Evolutionary conservation across 2,329 filamentous ascomycete species (phyloP), one percentile per base, ranked within the genome.

Genomic region (Claviceps sorghi): DNA sequence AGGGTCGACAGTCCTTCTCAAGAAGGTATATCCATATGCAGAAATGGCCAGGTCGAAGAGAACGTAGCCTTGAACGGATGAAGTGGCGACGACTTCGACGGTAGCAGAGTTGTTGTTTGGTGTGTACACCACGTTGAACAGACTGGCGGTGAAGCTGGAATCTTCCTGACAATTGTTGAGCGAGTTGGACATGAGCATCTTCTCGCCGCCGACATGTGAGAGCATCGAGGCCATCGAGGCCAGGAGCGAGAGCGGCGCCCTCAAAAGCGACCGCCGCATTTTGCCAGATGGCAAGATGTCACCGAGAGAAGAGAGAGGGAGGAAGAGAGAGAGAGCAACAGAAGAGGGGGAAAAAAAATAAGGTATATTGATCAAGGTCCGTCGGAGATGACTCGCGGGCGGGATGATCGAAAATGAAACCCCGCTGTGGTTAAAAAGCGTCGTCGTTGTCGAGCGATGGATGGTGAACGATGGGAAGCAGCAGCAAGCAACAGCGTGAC

Each of bases 121-220:
- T 1, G 83, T 88, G 69, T 87, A 88, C 57, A 80, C 72, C 66
- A 95, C 85, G 60, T 94, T 84, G 79, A 96, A 95, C 54, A 93
- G 77, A 60, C 84, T 89, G 60, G 90, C 89, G 4, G 86, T 86
- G 68, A 96, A 94, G 63, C 82, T 83, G 30, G 86, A 91, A 68
- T 91, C 84, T 54, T 81, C 74, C 75, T 90, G 86, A 70, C 90
- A 96, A 47, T 85, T 78, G 67, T 87, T 89, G 59, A 96, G 78
- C 29, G 90, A 94, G 64, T 79, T 86, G 52, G 90, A 93, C 61
- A 83, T 75, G 62, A 97, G 85, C 63, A 88, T 73, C 57, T 76
- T 77, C 63, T 80, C 75, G 56, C 80, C 84, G 54, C 78, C 62
- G 19, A 72, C 75, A 54, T 78, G 69, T 50, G 78, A 64, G 40